A percentile compares a stretch with the other conserved stretches of the same genome.
Conservation (phyloP, 2,329 filamentous ascomycete genomes). For the Pestalotiopsis sp. region DNA sequence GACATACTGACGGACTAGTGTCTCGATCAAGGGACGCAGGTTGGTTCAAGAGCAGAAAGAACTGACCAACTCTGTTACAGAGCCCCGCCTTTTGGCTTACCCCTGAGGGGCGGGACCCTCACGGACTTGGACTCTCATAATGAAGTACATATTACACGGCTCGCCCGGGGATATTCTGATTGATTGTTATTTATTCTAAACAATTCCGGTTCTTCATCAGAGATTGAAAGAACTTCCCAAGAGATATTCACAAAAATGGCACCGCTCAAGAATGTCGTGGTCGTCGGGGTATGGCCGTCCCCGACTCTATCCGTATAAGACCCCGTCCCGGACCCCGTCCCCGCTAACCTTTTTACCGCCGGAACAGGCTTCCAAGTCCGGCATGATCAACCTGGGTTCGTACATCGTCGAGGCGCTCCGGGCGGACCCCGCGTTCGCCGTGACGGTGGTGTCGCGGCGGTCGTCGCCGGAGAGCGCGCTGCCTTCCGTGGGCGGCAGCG, state of each 20-base stretch:
- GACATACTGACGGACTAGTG: background rate
- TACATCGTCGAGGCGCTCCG: background rate
- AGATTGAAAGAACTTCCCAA: background rate
- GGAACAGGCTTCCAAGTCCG: background rate
- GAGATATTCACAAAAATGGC: background rate
- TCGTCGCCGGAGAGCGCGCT: background rate
- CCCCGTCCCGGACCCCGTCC: background rate
- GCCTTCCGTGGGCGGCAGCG: background rate
- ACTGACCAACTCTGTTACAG: background rate
- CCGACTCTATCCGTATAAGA: background rate
- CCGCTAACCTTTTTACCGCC: background rate
- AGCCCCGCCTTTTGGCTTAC: background rate
- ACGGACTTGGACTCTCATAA: background rate
- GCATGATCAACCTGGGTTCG: background rate
- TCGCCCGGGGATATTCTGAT: background rate
- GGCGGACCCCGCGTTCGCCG: background rate
- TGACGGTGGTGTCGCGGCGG: background rate
- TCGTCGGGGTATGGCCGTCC: background rate
- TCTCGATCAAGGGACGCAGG: background rate
- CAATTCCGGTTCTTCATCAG: accelerated
- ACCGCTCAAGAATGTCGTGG: background rate
- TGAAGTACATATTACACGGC: background rate
- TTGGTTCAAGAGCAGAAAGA: background rate
- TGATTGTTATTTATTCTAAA: background rate
- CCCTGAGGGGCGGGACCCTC: background rate